A percentile compares a stretch with the other conserved stretches of the same genome.
Evolutionary conservation across 2,329 filamentous ascomycete species (phyloP).

Genomic region (Aspergillus felis): DNA sequence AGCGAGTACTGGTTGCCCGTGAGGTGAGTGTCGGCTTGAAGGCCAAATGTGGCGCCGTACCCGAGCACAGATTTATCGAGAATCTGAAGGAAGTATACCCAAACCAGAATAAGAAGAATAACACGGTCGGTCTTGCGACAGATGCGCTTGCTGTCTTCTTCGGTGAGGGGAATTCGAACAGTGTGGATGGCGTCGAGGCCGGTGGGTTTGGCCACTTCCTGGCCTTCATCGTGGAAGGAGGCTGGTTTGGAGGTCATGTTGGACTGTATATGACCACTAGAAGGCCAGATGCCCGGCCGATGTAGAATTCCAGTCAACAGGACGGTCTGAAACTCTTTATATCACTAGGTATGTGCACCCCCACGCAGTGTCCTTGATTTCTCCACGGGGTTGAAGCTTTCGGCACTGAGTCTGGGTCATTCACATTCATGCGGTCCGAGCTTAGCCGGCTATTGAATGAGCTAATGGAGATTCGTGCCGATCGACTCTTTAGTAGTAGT

Average conservation of each 20-base stretch:
- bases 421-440: not conserved
- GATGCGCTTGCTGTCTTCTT: conserved; percentile 50
- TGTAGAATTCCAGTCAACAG: not conserved
- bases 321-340: not conserved
- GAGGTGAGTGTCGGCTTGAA: conserved; percentile 49
- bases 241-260: conserved; percentile 10
- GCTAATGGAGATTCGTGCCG: not conserved
- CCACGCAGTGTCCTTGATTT: not conserved
- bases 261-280: not conserved
- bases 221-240: conserved; percentile 18
- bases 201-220: conserved; percentile 9
- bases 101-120: conserved; percentile 49
- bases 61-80: conserved; percentile 59
- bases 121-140: conserved; percentile 58
- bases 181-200: conserved; percentile 13
- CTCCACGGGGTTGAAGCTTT: not conserved
- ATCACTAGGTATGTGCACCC: not conserved
- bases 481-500: not conserved
- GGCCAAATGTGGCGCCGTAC: conserved; percentile 55
- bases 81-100: conserved; percentile 48
- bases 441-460: not conserved
- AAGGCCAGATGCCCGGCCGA: not conserved
- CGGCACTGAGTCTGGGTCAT: not conserved
- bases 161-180: conserved; percentile 26
- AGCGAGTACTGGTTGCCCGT: conserved; percentile 55